Percentiles rank a stretch among this genome's conserved stretches.
Evolutionary conservation across 2,329 filamentous ascomycete genomes (phyloP).

Genomic region (Stachybotrys elegans): DNA sequence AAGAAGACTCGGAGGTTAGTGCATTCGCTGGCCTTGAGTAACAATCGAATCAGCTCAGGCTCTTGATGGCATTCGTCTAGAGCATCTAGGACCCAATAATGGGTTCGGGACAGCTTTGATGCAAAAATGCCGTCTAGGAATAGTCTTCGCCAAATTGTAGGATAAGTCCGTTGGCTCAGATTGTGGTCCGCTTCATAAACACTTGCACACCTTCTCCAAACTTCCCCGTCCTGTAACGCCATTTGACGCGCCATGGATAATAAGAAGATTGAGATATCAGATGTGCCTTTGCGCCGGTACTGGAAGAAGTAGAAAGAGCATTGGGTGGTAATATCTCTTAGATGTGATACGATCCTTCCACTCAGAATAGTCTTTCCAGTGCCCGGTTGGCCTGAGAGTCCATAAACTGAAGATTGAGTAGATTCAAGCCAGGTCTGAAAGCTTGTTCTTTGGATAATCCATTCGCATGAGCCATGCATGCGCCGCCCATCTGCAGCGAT

Average conservation of each 20-base stretch:
- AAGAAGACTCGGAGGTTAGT: background rate
- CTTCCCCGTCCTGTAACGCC: background rate
- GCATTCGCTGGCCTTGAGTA: background rate
- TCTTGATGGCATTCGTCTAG: background rate
- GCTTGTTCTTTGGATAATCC: background rate
- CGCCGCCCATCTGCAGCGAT: background rate
- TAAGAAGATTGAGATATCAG: background rate
- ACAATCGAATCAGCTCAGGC: background rate
- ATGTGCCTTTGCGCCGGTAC: background rate
- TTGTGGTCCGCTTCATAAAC: background rate
- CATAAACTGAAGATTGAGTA: background rate
- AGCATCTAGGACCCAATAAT: background rate
- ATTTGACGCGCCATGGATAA: background rate
- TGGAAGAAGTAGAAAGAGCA: background rate
- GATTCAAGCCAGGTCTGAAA: background rate
- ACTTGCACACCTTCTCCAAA: background rate
- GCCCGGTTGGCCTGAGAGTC: background rate
- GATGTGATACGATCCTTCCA: background rate
- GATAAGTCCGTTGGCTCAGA: background rate
- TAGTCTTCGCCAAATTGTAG: background rate
- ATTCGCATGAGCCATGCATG: background rate
- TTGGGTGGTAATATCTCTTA: background rate
- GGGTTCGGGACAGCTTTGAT: background rate
- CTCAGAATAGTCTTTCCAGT: background rate
- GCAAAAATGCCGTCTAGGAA: background rate